Percentiles rank a stretch among this genome's conserved stretches.
phyloP scores from a whole-genome alignment of 2,329 filamentous ascomycete species.

The Cadophora gregata region DNA sequence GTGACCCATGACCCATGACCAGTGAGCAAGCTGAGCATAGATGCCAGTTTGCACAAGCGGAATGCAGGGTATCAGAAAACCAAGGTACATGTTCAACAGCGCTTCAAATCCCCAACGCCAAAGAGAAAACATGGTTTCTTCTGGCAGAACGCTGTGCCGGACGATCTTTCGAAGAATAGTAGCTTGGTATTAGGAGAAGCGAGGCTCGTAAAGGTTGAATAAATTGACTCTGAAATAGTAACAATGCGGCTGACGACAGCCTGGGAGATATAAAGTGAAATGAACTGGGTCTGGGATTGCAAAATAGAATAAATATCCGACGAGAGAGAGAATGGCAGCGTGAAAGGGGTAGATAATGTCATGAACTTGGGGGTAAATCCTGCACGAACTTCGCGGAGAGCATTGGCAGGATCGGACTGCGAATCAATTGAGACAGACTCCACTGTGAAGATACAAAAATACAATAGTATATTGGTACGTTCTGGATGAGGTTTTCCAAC shows the following conservation, averaged over 20 bases:
- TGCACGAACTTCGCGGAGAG: neutral
- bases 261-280: neutral
- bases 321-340: neutral
- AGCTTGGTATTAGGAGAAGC: neutral
- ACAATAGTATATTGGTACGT: neutral
- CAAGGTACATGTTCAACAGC: conserved; percentile 47
- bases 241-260: neutral
- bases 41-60: conserved; percentile 52
- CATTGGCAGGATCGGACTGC: neutral
- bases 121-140: neutral
- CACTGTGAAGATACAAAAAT: neutral
- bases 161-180: neutral
- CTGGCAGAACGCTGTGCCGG: neutral
- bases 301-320: neutral
- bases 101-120: neutral
- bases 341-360: neutral
- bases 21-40: conserved; percentile 58
- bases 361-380: neutral
- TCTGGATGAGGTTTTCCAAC: conserved; percentile 1
- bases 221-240: conserved; percentile 7
- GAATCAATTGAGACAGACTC: neutral
- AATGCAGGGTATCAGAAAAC: conserved; percentile 58
- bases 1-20: conserved; percentile 61
- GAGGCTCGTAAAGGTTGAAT: neutral
- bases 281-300: neutral